Conservation (phyloP, 768 basidiomycete species). For the Naganishia randhawae region DNA sequence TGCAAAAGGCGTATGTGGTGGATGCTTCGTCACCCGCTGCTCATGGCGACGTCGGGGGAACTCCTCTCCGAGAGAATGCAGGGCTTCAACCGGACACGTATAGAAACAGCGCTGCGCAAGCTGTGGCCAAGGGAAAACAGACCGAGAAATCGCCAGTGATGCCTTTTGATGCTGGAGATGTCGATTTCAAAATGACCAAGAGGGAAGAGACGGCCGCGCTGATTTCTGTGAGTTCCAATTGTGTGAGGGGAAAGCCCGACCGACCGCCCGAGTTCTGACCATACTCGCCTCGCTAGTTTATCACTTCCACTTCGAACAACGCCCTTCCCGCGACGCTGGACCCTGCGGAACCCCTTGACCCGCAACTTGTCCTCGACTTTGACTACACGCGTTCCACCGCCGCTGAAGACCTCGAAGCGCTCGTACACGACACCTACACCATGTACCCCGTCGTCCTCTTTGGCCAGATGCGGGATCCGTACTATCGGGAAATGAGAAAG, state of each 20-base stretch:
- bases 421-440: slow-evolving; percentile 42
- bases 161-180: neutral
- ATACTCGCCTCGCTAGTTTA: slow-evolving; percentile 28
- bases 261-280: neutral
- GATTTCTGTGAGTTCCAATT: slow-evolving; percentile 4
- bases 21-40: neutral
- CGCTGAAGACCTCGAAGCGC: slow-evolving; percentile 39
- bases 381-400: slow-evolving; percentile 45
- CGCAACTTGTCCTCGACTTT: slow-evolving; percentile 47
- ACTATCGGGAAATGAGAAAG: slow-evolving; percentile 47
- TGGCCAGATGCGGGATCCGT: slow-evolving; percentile 50
- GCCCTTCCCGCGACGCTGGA: slow-evolving; percentile 42
- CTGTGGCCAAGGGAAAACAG: neutral
- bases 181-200: slow-evolving; percentile 12
- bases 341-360: slow-evolving; percentile 40
- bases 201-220: slow-evolving; percentile 25
- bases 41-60: slow-evolving; percentile 2
- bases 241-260: too few relatives aligned
- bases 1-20: slow-evolving; percentile 29
- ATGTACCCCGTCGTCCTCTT: slow-evolving; percentile 47
- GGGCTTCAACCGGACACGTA: neutral
- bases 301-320: slow-evolving; percentile 48
- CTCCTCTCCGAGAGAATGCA: neutral
- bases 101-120: neutral
- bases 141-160: neutral